Evolutionary conservation across 108 stramenopile species (phyloP), one percentile per base, ranked within the genome.

Genomic region (Aurantiochytrium sp.): DNA sequence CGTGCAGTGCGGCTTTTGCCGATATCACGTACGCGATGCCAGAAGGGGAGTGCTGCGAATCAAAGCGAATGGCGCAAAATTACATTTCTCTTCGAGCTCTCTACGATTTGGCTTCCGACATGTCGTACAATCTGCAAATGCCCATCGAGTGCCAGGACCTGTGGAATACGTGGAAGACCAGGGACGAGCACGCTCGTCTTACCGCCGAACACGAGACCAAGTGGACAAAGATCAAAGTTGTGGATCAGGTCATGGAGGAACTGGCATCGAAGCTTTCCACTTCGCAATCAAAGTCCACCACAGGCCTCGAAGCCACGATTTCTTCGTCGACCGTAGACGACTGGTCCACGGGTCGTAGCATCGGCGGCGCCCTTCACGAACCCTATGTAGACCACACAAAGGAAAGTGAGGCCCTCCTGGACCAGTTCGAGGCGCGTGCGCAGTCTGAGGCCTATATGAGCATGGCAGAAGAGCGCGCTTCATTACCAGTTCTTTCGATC

Each of bases 401-500:
- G 51, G 49, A 83, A 23, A 83, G 51, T 23, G 76, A 43, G 12
- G 25, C 16, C 8, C 76, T 83, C 19, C 45, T 14, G 19, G 51
- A 83, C 14, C 0, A 53, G 28, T 53, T 83, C 25, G 45, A 47
- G 4, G 4, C n/a, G n/a, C 45, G 76, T 2, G 12, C 28, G 10
- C 19, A 47, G 51, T 53, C 76, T 6, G 58, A 88, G 6, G 29
- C 16, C n/a, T 88, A 88, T 23, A 5, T 19, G 5, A 6, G 0
- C n/a, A 45, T 60, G 64, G n/a, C 21, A 18, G 88, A 45, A 16
- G 87, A 90, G 45, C 51, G 90, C 21, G 57, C 59, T 29, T 21
- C 64, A 21, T 53, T 91, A 2, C 91, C 91, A 3, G 91, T 73
- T 12, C 72, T 69, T 35, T 5, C 18, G 42, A 58, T 64, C 69